Percentiles rank a stretch among this genome's conserved stretches.
phyloP scores from a whole-genome alignment of 345 rosid species.

The Populus davidiana region DNA sequence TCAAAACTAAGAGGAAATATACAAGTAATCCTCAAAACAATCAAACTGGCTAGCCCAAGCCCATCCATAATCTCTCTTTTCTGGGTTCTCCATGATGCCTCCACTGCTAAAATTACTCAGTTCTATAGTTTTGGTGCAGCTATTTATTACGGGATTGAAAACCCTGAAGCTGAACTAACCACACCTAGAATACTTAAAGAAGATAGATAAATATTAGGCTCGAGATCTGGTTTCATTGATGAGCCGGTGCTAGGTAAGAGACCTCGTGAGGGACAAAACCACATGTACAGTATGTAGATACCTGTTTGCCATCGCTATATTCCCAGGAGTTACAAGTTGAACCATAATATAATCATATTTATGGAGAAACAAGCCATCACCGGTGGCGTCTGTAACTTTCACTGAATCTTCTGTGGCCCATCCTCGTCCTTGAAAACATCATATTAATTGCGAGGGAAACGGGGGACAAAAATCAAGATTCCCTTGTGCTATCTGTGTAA shows the following conservation, averaged over 20 bases:
- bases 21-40: too few species aligned
- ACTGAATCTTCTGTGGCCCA: constrained; percentile 19
- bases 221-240: neutral
- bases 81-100: neutral
- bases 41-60: neutral
- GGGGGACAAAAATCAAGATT: constrained; percentile 31
- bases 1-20: too few species aligned
- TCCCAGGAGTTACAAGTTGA: neutral
- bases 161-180: neutral
- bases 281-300: neutral
- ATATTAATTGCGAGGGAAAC: neutral
- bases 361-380: neutral
- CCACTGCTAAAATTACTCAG: neutral
- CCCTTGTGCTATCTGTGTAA: constrained; percentile 15
- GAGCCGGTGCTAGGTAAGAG: neutral
- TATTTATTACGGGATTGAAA: neutral
- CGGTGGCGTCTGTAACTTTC: constrained; percentile 14
- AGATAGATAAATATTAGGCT: neutral
- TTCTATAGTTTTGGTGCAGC: neutral
- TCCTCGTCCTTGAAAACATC: neutral
- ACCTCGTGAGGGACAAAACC: neutral
- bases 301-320: neutral
- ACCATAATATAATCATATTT: constrained; percentile 1
- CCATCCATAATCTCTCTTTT: accelerated
- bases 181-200: neutral